Conservation (phyloP, 1,284 basidiomycete genomes). For the Stereum hirsutum region DNA sequence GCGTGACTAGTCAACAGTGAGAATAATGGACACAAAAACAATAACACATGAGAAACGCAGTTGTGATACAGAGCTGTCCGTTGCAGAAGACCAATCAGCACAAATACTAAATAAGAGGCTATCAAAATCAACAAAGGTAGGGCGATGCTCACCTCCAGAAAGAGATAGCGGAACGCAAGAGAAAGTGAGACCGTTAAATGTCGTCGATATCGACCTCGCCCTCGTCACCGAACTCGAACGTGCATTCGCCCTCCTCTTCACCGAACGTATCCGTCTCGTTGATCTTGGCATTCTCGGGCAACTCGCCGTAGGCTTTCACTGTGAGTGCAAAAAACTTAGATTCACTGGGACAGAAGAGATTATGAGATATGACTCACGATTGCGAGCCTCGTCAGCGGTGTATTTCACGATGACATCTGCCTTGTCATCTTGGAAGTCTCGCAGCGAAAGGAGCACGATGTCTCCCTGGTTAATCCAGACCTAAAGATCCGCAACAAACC, state of each 20-base stretch:
- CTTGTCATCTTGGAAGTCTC: conserved; percentile 99
- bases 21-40: no score
- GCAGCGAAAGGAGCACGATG: conserved; percentile 92
- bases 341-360: background rate
- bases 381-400: conserved; percentile 90
- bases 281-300: conserved; percentile 97
- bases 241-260: conserved; percentile 84
- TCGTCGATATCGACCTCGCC: conserved; percentile 78
- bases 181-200: no score
- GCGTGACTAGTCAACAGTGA: no score
- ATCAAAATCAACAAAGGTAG: no score
- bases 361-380: conserved; percentile 37
- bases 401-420: conserved; percentile 99
- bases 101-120: no score
- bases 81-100: no score
- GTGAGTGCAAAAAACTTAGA: conserved; percentile 6
- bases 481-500: conserved; percentile 31
- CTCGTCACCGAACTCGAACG: conserved; percentile 85
- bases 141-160: no score
- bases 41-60: no score
- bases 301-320: conserved; percentile 97
- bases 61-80: no score
- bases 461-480: conserved; percentile 99
- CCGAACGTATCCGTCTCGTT: conserved; percentile 95
- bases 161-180: no score